Evolutionary conservation across 2,329 filamentous ascomycete genomes (phyloP), one percentile per base, ranked within the genome.

Genomic region (Penicillium hesseltinei): DNA sequence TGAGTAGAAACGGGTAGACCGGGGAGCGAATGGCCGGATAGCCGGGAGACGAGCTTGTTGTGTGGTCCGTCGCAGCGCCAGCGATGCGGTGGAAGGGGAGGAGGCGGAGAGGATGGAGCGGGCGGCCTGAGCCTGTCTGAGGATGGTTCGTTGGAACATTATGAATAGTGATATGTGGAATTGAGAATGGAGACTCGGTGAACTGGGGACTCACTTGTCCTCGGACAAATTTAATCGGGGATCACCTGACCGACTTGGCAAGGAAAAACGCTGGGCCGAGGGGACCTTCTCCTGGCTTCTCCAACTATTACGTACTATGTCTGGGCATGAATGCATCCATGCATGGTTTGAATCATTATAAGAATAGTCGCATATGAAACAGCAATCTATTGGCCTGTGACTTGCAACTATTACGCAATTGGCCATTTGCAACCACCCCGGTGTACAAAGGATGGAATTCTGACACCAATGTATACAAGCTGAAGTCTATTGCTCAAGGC

Each of bases 71-170:
- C 68, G 71, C 62, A 72, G 59, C 54, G 70, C 63, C 56, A 69
- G 64, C 51, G 69, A 64, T 56, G 73, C 66, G 42, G 72, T 64
- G 21, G 73, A 71, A 42, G 71, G 68, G 56, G 73, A 66, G n/a
- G 57, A 56, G 31, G 63, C 23, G 23, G 59, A 45, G 40, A 75
- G 62, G 42, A 67, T 64, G 57, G 74, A 74, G 63, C 70, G 70
- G 53, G 69, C 68, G 56, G 70, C 73, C 67, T 73, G 73, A 51
- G 70, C 70, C 65, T 78, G 76, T 72, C 75, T 73, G 58, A 78
- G 61, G 52, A 79, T 58, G 54, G 73, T 69, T 66, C 73, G 72
- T 63, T 75, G 73, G 66, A 79, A 72, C 77, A 79, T 79, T 55
- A 40, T 71, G 66, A 60, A 57, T 57, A 23, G 27, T 25, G 29